Evolutionary conservation across 2,329 filamentous ascomycete genomes (phyloP), one percentile per base, ranked within the genome.

Genomic region (Trichophyton mentagrophytes): DNA sequence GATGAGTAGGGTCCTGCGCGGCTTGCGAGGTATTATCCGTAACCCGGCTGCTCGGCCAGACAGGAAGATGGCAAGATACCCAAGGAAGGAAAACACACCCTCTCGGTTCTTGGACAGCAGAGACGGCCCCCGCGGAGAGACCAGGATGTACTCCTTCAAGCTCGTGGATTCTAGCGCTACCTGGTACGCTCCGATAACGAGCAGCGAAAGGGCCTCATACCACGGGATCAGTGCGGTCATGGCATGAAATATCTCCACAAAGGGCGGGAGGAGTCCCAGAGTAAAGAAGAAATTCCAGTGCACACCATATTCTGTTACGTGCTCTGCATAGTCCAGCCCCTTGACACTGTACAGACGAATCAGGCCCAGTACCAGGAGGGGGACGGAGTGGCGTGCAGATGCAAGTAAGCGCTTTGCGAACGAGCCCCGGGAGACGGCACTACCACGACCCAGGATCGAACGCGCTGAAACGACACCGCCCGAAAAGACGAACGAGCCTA

Each of bases 221-320:
- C 88, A 92, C 2, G 88, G 88, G 3, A 95, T 74, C 60, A 87
- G 69, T 15, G 80, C 78, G 61, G 92, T 82, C 0, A 85, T 76
- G 0, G 87, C 82, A 70, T 95, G 89, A 63, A 92, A 89, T 0
- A 93, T 72, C 30, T 92, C 90, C 59, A 95, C 85, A 68, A 95
- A 95, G 0, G 91, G 91, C 0, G 92, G 90, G 25, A 99, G 77
- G 56, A 96, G 82, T 4, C 85, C 91, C 8, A 99, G 79, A 0
- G 93, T 99, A 75, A 97, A 97, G 80, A 99, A 99, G 74, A 99
- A 99, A 73, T 99, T 99, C 93, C 93, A 99, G 73, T 99, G 93
- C 8, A 99, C 89, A 49, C 93, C 93, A 70, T 99, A 99, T 71
- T 99, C 93, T 13, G 89, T 90, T 62, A 96, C 90, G 76, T 99